Evolutionary conservation across 139 green algal genomes (phyloP).

Genomic region (Microglena sp.): DNA sequence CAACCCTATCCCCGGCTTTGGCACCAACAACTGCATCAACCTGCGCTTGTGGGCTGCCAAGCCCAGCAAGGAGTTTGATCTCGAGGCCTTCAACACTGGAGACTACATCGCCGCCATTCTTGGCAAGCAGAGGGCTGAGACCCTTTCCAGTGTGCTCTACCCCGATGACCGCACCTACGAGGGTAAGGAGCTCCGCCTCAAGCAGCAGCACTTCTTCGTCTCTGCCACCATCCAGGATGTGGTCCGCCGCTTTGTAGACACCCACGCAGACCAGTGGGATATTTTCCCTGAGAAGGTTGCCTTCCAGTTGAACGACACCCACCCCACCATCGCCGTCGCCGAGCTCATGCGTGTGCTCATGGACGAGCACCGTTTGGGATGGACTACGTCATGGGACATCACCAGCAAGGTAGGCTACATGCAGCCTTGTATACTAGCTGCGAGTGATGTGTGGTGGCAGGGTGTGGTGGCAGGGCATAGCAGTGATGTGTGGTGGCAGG

Average conservation of each 20-base stretch:
- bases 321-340: constrained; percentile 87
- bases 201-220: constrained; percentile 99
- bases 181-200: constrained; percentile 95
- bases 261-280: constrained; percentile 28
- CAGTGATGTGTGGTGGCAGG: too few species aligned
- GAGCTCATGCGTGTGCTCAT: constrained; percentile 98
- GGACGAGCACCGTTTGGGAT: constrained; percentile 88
- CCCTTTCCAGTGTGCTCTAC: constrained; percentile 93
- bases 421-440: too few species aligned
- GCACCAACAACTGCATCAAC: constrained; percentile 97
- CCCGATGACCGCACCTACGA: constrained; percentile 93
- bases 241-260: constrained; percentile 69
- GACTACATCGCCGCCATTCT: constrained; percentile 82
- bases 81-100: constrained; percentile 96
- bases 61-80: constrained; percentile 89
- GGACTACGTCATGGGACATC: constrained; percentile 87
- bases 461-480: too few species aligned
- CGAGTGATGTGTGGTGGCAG: background rate
- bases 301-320: constrained; percentile 98
- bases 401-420: constrained; percentile 54
- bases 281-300: constrained; percentile 67
- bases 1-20: constrained; percentile 95
- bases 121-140: constrained; percentile 91
- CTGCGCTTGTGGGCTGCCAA: constrained; percentile 94
- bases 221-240: constrained; percentile 90